Conservation (phyloP, 345 rosid species). For the Euphorbia tirucalli region DNA sequence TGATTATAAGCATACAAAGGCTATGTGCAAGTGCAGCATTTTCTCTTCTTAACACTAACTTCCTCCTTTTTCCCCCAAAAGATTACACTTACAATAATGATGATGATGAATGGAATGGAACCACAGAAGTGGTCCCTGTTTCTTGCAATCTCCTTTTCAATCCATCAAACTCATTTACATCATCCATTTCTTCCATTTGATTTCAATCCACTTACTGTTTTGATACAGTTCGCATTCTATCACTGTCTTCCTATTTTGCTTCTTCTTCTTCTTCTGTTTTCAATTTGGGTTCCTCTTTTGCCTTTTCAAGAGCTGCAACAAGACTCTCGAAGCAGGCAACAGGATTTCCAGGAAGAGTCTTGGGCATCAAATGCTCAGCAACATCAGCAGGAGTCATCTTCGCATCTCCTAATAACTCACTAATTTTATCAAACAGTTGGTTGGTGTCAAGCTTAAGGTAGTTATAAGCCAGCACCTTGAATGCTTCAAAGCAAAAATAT, state of each 20-base stretch:
- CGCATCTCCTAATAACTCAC: not conserved
- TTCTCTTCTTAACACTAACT: too few relatives aligned
- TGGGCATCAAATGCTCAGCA: constrained; percentile 43
- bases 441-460: not conserved
- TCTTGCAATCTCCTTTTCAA: not conserved
- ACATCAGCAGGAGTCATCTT: constrained; percentile 34
- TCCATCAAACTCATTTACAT: not conserved
- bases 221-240: not conserved
- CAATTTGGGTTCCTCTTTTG: constrained; percentile 20
- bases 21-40: too few relatives aligned
- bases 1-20: too few relatives aligned
- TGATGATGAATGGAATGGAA: too few relatives aligned
- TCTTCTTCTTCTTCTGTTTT: constrained; percentile 7
- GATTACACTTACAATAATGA: not conserved
- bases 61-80: too few relatives aligned
- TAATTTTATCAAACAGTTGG: constrained; percentile 3
- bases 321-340: constrained; percentile 33
- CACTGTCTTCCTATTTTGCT: not conserved
- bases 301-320: constrained; percentile 29
- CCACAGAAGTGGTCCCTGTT: too few relatives aligned
- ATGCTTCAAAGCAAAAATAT: constrained; percentile 5
- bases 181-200: too few relatives aligned
- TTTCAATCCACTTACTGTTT: not conserved
- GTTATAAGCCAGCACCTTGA: constrained; percentile 1
- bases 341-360: constrained; percentile 24